Conservation (phyloP, 257 asterid species). For the Scutellaria barbata region DNA sequence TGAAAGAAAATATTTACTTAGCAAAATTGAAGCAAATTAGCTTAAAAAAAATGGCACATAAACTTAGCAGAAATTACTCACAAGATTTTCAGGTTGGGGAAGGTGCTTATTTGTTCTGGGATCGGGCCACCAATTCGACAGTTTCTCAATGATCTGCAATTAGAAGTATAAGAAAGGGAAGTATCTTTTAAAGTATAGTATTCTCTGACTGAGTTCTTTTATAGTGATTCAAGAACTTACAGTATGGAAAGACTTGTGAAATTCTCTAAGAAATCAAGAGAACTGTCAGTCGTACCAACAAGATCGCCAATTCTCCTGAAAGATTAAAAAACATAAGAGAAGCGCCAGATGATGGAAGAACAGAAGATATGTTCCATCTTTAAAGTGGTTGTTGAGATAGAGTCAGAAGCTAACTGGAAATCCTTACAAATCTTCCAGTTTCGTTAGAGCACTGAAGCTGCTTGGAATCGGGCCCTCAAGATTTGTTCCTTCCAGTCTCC, state of each 20-base stretch:
- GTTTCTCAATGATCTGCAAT: conserved; percentile 61
- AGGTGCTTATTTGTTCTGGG: conserved; percentile 52
- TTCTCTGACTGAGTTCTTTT: neutral
- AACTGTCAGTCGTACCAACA: conserved; percentile 43
- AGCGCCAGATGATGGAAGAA: neutral
- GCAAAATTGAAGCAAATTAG: neutral
- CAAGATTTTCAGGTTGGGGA: conserved; percentile 51
- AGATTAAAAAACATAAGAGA: neutral
- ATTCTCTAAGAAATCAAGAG: conserved; percentile 54
- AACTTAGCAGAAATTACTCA: conserved; percentile 37
- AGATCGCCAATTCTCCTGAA: conserved; percentile 67
- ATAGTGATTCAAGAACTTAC: conserved; percentile 43
- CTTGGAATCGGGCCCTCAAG: conserved; percentile 69
- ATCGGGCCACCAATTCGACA: conserved; percentile 56
- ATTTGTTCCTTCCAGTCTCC: conserved; percentile 67
- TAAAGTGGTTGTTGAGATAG: neutral
- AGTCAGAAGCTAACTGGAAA: conserved; percentile 1
- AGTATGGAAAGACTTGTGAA: conserved; percentile 61
- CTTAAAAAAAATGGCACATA: neutral
- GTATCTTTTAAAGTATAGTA: neutral
- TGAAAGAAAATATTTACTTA: neutral
- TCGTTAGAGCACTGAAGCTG: conserved; percentile 55
- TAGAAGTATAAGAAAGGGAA: conserved; percentile 21
- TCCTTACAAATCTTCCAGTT: conserved; percentile 61
- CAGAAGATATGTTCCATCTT: neutral